Base-by-base conservation (phyloP, 2,329 filamentous ascomycete genomes). In the Lanzia echinophila region DNA sequence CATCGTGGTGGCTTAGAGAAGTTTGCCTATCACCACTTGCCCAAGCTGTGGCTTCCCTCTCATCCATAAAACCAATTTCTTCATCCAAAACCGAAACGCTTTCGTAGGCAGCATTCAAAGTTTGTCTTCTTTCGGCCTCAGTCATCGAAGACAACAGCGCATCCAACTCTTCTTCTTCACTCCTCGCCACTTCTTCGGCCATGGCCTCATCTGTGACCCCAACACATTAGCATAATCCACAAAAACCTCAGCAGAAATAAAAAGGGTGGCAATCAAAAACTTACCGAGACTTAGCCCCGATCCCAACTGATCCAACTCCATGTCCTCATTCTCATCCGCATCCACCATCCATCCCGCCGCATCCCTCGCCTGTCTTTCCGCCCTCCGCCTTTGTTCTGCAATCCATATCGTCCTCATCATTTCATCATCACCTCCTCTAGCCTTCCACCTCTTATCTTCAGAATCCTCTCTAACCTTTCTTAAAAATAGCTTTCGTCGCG, bases 401-500 rank as follows among this genome's bases (percentile, higher is more conserved):
- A 72, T 59, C 63, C 69, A 72, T 44, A 72, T 67, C 44, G 65
- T 61, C 48, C 71, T 61, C 66, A 72, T 67, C 55, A 72, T 68
- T 65, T 81, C 78, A 61, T 84, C 81, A 62, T 86, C 83, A 2
- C 83, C 81, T 24, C 83, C 82, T 59, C 83, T 73, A 49, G 77
- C 73, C 62, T 79, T 74, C 76, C 82, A 86, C 20, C 72, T 71
- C 62, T 73, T 77, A 28, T 87, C 80, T 41, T 86, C 81, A 2
- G 76, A 72, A 39, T 79, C 76, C 62, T 82, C 77, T 55, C 81
- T 75, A 17, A 87, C 82, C 49, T 77, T 86, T 65, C 83, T 81
- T 56, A 92, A 71, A 62, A 92, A 92, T 53, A 86, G 72, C 32
- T 79, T 79, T 45, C 87, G 75, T 54, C 88, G 73, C 51, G 78